Evolutionary conservation across 768 basidiomycete species (phyloP).

Genomic region (Podaxis mareebaensis): DNA sequence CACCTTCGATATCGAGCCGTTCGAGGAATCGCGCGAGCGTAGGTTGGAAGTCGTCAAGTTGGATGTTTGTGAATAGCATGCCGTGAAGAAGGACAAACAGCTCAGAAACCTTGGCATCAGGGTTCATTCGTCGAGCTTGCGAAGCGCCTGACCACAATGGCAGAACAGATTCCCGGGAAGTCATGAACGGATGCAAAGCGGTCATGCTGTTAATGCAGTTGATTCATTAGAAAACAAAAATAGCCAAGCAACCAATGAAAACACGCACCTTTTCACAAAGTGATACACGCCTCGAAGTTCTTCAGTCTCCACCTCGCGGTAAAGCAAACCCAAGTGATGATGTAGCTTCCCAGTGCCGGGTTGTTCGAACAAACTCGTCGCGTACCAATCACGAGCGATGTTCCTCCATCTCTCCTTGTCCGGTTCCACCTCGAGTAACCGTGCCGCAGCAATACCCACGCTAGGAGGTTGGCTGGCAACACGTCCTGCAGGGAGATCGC

Average conservation of each 20-base stretch:
- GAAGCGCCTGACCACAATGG: constrained; percentile 82
- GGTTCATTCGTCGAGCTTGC: constrained; percentile 70
- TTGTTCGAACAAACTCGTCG: constrained; percentile 78
- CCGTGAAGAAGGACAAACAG: constrained; percentile 93
- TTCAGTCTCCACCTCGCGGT: constrained; percentile 79
- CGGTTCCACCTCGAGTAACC: constrained; percentile 81
- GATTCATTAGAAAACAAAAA: constrained; percentile 5
- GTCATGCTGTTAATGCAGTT: constrained; percentile 67
- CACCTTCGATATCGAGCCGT: constrained; percentile 79
- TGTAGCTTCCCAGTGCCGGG: constrained; percentile 96
- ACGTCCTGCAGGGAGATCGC: constrained; percentile 50
- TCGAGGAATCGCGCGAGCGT: constrained; percentile 86
- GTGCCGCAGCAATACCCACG: constrained; percentile 83
- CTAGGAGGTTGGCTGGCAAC: constrained; percentile 72
- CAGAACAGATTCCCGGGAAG: constrained; percentile 87
- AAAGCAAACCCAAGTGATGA: constrained; percentile 88
- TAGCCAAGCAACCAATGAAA: constrained; percentile 13
- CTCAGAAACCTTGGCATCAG: constrained; percentile 73
- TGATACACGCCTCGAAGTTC: constrained; percentile 89
- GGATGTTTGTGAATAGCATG: constrained; percentile 95
- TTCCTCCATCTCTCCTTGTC: constrained; percentile 91
- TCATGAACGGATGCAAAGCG: constrained; percentile 83
- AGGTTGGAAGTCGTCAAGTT: constrained; percentile 87
- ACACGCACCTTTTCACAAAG: constrained; percentile 84
- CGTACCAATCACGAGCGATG: constrained; percentile 94